Evolutionary conservation across 169 alveolate species (phyloP), one percentile per base, ranked within the genome.

Genomic region (Plasmodium berghei): DNA sequence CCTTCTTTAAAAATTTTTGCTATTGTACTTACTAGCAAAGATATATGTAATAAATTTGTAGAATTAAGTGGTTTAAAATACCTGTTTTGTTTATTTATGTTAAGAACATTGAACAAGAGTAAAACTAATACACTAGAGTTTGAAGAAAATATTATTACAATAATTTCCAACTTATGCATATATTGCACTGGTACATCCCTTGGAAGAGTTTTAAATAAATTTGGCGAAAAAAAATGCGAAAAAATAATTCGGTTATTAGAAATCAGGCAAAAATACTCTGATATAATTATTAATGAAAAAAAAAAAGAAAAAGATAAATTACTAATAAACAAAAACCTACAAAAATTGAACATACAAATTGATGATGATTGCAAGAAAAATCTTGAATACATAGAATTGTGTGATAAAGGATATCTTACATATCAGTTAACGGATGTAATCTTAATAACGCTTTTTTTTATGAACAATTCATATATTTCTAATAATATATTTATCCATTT

Each of bases 181-280:
- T 48, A 54, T 59, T 83, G 90, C 24, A 83, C 85, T 2, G 85
- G 34, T n/a, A 83, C 90, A 40, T 83, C 34, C 14, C 72, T 67
- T 9, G 83, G 73, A 5, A 83, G 90, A 83, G 90, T 83, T 12
- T 83, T 83, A 34, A 83, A 67, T 61, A 83, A 83, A 67, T 83
- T 83, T 83, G 90, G 90, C 1, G 90, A 83, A 83, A 83, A 83
- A 16, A 83, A 83, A 83, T 83, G 90, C 45, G 90, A 83, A 67
- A 83, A 83, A 54, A 67, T 83, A 26, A 62, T 69, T 40, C 69
- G 90, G 1, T 22, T 83, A 28, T 62, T 83, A 83, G 90, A 83
- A 83, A 66, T 83, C 6, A 83, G 90, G 18, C 90, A 83, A 28
- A 83, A 83, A 67, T 83, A 83, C 34, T 40, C 46, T 59, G 90